Conservation (phyloP, 192 early-diverging fungal species). For the Backusella australiensis region DNA sequence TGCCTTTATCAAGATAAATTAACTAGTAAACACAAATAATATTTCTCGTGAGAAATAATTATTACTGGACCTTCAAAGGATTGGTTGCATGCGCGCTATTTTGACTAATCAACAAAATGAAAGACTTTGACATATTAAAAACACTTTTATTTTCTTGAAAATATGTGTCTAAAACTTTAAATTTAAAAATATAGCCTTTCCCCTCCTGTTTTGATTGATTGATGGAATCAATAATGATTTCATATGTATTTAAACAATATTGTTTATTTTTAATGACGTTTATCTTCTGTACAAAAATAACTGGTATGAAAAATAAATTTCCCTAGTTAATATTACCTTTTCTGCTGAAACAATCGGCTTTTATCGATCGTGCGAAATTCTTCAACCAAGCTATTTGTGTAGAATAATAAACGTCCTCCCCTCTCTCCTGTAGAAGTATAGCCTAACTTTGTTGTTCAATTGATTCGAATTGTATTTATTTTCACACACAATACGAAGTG, state of each 20-base stretch:
- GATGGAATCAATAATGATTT: constrained; percentile 60
- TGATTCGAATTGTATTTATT: neutral
- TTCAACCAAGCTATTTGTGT: constrained; percentile 89
- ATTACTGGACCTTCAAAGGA: neutral
- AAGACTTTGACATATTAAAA: neutral
- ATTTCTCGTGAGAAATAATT: neutral
- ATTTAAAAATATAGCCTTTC: constrained; percentile 92
- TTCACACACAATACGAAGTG: neutral
- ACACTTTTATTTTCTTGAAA: constrained; percentile 21
- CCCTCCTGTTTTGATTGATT: constrained; percentile 43
- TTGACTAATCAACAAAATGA: neutral
- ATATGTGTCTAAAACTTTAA: constrained; percentile 54
- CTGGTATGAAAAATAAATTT: neutral
- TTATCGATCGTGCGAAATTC: constrained; percentile 87
- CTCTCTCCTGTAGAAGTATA: constrained; percentile 41
- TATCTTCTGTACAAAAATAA: constrained; percentile 27
- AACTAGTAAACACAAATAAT: neutral
- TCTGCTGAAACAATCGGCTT: constrained; percentile 59
- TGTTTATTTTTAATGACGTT: constrained; percentile 53
- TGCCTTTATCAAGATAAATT: neutral
- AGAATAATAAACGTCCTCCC: constrained; percentile 45
- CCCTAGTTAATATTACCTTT: constrained; percentile 44
- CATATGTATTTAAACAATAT: constrained; percentile 67
- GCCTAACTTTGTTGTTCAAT: neutral
- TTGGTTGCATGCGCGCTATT: neutral